Conservation (phyloP, 2,329 filamentous ascomycete genomes). For the Fusarium haematococcum region DNA sequence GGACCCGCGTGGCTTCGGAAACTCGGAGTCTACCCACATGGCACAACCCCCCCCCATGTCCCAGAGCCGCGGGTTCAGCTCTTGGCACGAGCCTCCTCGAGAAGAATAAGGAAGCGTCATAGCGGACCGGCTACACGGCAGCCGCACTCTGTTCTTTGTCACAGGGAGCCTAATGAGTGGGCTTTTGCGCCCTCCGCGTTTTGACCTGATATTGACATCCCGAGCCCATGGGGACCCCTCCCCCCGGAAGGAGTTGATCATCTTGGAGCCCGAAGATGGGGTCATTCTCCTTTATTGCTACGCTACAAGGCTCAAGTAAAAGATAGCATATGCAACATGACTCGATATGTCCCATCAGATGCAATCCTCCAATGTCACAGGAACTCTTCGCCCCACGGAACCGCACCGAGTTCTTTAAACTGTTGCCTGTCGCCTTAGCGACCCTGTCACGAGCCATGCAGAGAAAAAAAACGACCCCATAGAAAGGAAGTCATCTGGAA, state of each 20-base stretch:
- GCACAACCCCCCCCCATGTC: background rate
- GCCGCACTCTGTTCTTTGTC: background rate
- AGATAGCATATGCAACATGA: background rate
- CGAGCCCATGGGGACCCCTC: constrained; percentile 10
- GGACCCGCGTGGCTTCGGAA: background rate
- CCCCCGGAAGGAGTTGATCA: background rate
- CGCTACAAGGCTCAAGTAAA: background rate
- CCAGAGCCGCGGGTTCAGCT: background rate
- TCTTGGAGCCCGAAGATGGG: background rate
- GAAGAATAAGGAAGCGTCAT: background rate
- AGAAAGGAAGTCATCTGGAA: background rate
- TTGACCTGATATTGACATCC: constrained; percentile 2
- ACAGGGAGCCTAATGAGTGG: background rate
- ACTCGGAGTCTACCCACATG: background rate
- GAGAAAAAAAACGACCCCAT: constrained; percentile 9
- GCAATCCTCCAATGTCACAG: background rate
- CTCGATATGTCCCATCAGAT: background rate
- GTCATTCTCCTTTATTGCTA: background rate
- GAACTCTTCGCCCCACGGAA: background rate
- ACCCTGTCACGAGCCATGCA: constrained; percentile 6
- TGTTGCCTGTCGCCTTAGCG: constrained; percentile 22
- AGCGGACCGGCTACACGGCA: background rate
- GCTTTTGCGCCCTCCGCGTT: constrained; percentile 1
- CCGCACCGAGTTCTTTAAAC: constrained; percentile 17
- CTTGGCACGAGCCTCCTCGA: background rate